Percentiles rank a stretch among this genome's conserved stretches.
Evolutionary conservation across 2,329 filamentous ascomycete species (phyloP).

Genomic region (Leptographium procerum): DNA sequence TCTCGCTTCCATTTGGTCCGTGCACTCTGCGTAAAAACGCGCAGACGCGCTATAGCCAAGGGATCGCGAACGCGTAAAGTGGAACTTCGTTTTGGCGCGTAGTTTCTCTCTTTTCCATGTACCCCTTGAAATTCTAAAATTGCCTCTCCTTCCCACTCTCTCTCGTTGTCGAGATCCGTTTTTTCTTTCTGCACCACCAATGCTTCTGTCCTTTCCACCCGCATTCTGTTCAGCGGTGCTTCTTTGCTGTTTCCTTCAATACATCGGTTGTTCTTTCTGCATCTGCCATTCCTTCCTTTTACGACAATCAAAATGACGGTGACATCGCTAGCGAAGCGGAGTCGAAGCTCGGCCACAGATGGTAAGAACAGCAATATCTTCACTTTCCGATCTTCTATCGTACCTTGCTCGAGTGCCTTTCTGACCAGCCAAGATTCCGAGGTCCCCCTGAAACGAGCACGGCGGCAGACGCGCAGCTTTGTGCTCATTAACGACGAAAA

Average conservation of each 20-base stretch:
- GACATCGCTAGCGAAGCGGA: background rate
- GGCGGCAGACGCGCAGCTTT: slow-evolving; percentile 29
- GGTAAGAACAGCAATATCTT: background rate
- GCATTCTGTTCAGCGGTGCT: background rate
- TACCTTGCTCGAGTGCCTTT: background rate
- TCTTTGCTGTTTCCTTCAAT: background rate
- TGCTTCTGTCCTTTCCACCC: background rate
- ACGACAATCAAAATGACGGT: background rate
- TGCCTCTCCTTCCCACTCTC: background rate
- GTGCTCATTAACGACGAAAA: slow-evolving; percentile 54
- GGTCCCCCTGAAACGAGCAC: slow-evolving; percentile 33
- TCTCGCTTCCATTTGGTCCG: background rate
- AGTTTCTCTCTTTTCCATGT: background rate
- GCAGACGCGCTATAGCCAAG: background rate
- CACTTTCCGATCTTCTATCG: background rate
- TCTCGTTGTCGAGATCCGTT: background rate
- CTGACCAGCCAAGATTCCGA: slow-evolving; percentile 2
- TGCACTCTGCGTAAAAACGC: background rate
- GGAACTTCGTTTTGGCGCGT: background rate
- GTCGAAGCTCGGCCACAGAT: background rate
- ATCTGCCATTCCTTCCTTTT: background rate
- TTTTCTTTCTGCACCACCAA: background rate
- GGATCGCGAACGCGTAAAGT: background rate
- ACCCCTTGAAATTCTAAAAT: background rate
- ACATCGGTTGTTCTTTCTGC: background rate